Evolutionary conservation across 805 yeast genomes (phyloP).

Genomic region (Kuraishia capsulata): DNA sequence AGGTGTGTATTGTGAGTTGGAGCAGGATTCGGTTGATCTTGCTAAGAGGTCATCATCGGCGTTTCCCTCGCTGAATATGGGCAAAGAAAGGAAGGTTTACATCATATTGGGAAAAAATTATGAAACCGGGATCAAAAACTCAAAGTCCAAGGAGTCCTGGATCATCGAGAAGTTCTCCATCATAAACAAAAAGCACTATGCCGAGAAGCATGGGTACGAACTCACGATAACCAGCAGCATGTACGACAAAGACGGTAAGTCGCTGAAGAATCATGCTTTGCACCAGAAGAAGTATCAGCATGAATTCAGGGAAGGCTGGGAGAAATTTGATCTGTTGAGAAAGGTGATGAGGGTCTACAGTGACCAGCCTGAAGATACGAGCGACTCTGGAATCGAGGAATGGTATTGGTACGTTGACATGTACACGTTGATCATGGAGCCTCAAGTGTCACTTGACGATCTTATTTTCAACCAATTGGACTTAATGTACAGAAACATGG

Average conservation of each 20-base stretch:
- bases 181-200: conserved; percentile 36
- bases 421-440: conserved; percentile 31
- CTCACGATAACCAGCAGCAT: conserved; percentile 23
- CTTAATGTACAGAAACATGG: conserved; percentile 20
- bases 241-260: conserved; percentile 11
- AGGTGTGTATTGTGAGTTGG: conserved; percentile 14
- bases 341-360: conserved; percentile 23
- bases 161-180: conserved; percentile 38
- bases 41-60: background rate
- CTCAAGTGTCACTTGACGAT: conserved; percentile 23
- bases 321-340: conserved; percentile 27
- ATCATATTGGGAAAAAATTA: conserved; percentile 29
- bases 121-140: conserved; percentile 29
- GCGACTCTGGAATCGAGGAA: conserved; percentile 13
- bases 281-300: conserved; percentile 38
- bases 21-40: background rate
- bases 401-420: conserved; percentile 36
- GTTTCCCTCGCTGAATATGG: conserved; percentile 4
- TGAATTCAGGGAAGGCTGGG: conserved; percentile 40
- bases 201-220: conserved; percentile 39
- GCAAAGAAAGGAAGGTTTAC: conserved; percentile 23
- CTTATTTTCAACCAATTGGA: conserved; percentile 22
- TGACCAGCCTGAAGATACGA: conserved; percentile 9
- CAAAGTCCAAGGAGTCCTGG: conserved; percentile 32
- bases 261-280: conserved; percentile 27